These are phyloP conservation scores for Fusarium decemcellulare DNA, from an alignment of 2,329 filamentous ascomycete genomes.

Conservation along the genomic window DNA sequence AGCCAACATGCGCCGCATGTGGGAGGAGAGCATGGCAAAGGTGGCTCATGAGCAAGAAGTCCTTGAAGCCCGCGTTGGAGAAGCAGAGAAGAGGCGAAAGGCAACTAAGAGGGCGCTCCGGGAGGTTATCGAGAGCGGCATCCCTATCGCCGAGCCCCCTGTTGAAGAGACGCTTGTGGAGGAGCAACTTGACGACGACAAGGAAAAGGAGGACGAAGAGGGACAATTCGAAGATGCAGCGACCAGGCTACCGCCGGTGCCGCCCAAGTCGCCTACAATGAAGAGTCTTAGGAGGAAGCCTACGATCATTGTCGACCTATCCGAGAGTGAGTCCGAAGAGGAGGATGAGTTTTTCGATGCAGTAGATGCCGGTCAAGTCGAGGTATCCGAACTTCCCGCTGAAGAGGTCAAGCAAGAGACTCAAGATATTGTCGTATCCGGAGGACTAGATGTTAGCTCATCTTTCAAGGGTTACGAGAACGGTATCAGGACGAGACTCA, in stretches of 20 bases:
- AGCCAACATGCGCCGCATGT: conserved; percentile 91
- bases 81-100: conserved; percentile 91
- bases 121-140: conserved; percentile 79
- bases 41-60: conserved; percentile 96
- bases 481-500: conserved; percentile 82
- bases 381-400: conserved; percentile 78
- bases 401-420: conserved; percentile 60
- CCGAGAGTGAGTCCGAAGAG: conserved; percentile 84
- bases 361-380: conserved; percentile 91
- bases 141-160: conserved; percentile 51
- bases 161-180: conserved; percentile 48
- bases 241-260: conserved; percentile 19
- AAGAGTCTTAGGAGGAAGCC: conserved; percentile 68
- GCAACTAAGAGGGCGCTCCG: conserved; percentile 90
- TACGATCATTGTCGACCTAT: conserved; percentile 79
- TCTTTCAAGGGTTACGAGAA: conserved; percentile 95
- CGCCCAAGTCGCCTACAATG: conserved; percentile 28
- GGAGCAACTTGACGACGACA: conserved; percentile 48
- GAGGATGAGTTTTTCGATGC: conserved; percentile 98
- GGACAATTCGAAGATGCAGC: conserved; percentile 43
- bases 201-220: conserved; percentile 37
- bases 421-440: conserved; percentile 58
- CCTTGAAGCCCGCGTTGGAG: conserved; percentile 87
- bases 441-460: conserved; percentile 75
- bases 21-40: conserved; percentile 99